Evolutionary conservation across 1,284 basidiomycete genomes (phyloP).

Genomic region (Fistulinella cinereoalba): DNA sequence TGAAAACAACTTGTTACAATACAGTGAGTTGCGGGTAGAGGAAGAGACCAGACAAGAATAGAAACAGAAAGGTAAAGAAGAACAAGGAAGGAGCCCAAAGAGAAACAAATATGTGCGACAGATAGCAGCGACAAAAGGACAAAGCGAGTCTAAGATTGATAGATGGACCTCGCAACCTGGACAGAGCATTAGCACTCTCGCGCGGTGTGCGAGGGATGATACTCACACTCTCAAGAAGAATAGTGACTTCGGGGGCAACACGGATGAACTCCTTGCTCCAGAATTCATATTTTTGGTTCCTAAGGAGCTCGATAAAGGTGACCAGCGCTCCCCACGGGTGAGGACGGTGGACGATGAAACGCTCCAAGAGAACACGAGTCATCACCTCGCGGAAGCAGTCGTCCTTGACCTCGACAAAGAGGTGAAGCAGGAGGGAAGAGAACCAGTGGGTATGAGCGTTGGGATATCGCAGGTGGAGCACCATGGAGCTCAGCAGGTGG

Average conservation of each 20-base stretch:
- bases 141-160: slow-evolving; percentile 63
- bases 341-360: slow-evolving; percentile 90
- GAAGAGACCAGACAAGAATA: slow-evolving; percentile 22
- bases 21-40: slow-evolving; percentile 56
- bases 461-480: slow-evolving; percentile 93
- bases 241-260: slow-evolving; percentile 76
- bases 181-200: slow-evolving; percentile 3
- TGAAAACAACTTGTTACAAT: slow-evolving; percentile 71
- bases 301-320: slow-evolving; percentile 89
- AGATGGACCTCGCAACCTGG: slow-evolving; percentile 72
- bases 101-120: slow-evolving; percentile 49
- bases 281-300: slow-evolving; percentile 82
- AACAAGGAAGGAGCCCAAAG: slow-evolving; percentile 42
- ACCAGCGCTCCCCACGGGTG: slow-evolving; percentile 97
- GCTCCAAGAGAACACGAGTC: slow-evolving; percentile 88
- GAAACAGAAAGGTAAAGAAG: slow-evolving; percentile 38
- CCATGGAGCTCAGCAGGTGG: slow-evolving; percentile 86
- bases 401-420: slow-evolving; percentile 76
- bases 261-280: slow-evolving; percentile 82
- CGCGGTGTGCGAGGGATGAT: background rate
- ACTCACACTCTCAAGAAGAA: slow-evolving; percentile 78
- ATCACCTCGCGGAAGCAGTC: slow-evolving; percentile 87
- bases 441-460: slow-evolving; percentile 98
- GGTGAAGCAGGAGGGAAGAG: slow-evolving; percentile 81
- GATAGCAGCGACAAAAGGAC: slow-evolving; percentile 45